A percentile compares a stretch with the other conserved stretches of the same genome.
Evolutionary conservation across 208 protist species (phyloP).

Genomic region (Acanthamoeba culbertsoni): DNA sequence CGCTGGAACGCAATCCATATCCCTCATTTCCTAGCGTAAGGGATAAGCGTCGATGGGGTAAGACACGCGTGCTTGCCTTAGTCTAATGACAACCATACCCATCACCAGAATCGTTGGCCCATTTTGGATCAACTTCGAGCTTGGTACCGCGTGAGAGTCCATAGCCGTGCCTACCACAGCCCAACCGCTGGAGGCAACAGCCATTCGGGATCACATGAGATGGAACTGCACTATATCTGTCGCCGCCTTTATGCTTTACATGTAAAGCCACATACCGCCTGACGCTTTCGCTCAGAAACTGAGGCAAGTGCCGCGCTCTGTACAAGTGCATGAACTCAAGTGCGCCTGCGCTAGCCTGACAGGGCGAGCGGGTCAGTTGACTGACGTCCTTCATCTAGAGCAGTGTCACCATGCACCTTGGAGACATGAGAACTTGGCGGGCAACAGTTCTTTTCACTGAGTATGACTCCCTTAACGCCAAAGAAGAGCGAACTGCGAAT

Average conservation of each 20-base stretch:
- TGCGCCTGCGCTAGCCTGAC: neutral
- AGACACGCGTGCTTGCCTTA: neutral
- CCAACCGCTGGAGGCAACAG: neutral
- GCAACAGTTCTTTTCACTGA: conserved; percentile 9
- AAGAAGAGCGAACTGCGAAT: neutral
- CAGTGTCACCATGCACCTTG: neutral
- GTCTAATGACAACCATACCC: neutral
- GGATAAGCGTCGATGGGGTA: neutral
- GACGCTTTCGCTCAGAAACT: conserved; percentile 3
- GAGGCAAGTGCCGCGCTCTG: neutral
- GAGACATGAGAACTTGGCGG: neutral
- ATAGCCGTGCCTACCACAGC: neutral
- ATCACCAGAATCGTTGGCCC: conserved; percentile 18
- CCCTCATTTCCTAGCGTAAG: neutral
- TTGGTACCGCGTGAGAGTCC: neutral
- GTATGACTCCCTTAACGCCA: neutral
- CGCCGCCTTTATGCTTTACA: too few species aligned
- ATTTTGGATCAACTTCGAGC: neutral
- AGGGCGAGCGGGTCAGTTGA: too few species aligned
- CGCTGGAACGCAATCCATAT: neutral
- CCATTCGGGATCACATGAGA: neutral
- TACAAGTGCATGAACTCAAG: neutral
- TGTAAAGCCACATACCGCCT: neutral
- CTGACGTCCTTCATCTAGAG: too few species aligned
- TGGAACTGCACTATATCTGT: too few species aligned